Base-by-base conservation (phyloP, 257 asterid species). In the Echium plantagineum region DNA sequence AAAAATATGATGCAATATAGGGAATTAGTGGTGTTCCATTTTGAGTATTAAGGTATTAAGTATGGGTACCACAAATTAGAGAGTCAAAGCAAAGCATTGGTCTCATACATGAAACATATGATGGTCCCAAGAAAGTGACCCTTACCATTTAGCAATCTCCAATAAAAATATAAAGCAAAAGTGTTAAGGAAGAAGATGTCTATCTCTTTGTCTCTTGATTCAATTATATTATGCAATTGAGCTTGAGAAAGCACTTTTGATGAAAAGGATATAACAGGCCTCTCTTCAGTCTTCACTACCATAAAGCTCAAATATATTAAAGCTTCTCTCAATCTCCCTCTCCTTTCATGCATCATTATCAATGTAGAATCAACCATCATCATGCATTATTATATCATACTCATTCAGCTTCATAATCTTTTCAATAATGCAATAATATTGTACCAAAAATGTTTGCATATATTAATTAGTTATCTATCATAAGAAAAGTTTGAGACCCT, bases 81-180 rank as follows among this genome's bases (percentile, higher is more conserved):
- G 1, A 10, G 16, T 42, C 17, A 42, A 42, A 42, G 49, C 10
- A 42, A 42, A 35, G 49, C 49, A 42, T 42, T 13, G 49, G 49
- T 42, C 17, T 10, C 5, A 13, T 13, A 12, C 49, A 10, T 42
- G 16, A 42, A 42, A 7, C 46, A 42, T 42, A 16, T 42, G 5
- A 42, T 13, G 49, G 49, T 42, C 49, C 49, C 49, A 42, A 42
- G 17, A 42, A 42, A 42, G 49, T 17, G 13, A 42, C 49, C 53
- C 80, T 75, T 74, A 75, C 68, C n/a, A n/a, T n/a, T n/a, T n/a
- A n/a, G 80, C 51, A 76, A 75, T 81, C 80, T 80, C 89, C 85
- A 66, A 79, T 73, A 74, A 77, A 74, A 66, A 64, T 51, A 66
- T 65, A 75, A 78, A 77, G 89, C 73, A 80, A 75, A 81, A 57